Evolutionary conservation across 805 yeast genomes (phyloP).

Genomic region (Hanseniaspora nectarophila): DNA sequence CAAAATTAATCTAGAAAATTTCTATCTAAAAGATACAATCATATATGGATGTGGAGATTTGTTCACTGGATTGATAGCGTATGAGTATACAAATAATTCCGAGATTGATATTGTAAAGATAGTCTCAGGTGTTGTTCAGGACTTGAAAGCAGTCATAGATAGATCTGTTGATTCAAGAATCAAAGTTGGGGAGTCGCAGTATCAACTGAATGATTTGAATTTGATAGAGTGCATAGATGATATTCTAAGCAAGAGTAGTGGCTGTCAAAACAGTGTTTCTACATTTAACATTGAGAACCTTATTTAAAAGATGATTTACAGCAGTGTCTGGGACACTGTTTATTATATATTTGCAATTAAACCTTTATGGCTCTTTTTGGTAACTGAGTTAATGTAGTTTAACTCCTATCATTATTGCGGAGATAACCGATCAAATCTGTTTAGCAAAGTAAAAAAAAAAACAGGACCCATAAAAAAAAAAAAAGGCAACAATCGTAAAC

Average conservation of each 20-base stretch:
- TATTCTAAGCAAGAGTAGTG: background rate
- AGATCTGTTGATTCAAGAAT: conserved; percentile 28
- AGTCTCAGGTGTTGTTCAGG: conserved; percentile 31
- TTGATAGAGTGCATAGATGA: conserved; percentile 5
- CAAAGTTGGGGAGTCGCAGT: background rate
- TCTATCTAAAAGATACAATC: conserved; percentile 4
- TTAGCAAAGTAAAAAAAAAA: no score
- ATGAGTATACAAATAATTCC: conserved; percentile 29
- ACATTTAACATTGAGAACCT: conserved; percentile 17
- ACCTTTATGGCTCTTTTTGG: no score
- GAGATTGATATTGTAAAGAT: conserved; percentile 22
- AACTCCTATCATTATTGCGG: no score
- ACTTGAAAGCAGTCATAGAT: conserved; percentile 34
- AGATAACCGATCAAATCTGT: no score
- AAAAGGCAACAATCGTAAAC: no score
- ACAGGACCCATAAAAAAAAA: no score
- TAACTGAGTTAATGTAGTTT: no score
- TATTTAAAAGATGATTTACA: background rate
- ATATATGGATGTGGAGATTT: conserved; percentile 67
- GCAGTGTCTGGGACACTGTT: conserved; percentile 1
- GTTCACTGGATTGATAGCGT: conserved; percentile 50
- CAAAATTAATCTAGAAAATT: conserved; percentile 3
- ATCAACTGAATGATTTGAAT: conserved; percentile 7
- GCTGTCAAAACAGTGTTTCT: background rate
- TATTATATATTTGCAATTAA: no score